phyloP scores from a whole-genome alignment of 2,329 filamentous ascomycete species.

The Chaetomiaceae sp. region DNA sequence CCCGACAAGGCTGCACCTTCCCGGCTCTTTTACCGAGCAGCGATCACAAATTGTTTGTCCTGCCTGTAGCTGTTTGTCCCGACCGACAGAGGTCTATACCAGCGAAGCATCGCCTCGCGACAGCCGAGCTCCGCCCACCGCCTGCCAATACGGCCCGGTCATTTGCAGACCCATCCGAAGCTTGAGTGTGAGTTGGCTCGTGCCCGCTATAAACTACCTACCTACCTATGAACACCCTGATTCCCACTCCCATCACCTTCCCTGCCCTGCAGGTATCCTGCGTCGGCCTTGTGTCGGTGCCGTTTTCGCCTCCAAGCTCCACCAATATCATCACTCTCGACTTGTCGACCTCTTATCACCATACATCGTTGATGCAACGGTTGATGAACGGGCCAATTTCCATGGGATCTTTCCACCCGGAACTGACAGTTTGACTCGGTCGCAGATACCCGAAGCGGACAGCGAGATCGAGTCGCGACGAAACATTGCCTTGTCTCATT shows the following conservation, averaged over 20 bases:
- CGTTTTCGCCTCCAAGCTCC: background rate
- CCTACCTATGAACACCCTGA: slow-evolving; percentile 4
- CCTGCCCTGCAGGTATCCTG: background rate
- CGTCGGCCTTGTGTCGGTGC: background rate
- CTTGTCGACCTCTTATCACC: background rate
- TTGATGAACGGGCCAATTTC: background rate
- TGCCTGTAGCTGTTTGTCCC: slow-evolving; percentile 17
- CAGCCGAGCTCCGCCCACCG: slow-evolving; percentile 20
- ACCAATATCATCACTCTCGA: background rate
- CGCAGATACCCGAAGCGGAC: slow-evolving; percentile 2
- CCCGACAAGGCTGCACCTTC: slow-evolving; percentile 8
- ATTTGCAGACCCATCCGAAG: slow-evolving; percentile 5
- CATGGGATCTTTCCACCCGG: background rate
- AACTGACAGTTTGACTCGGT: background rate
- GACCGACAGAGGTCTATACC: slow-evolving; percentile 11
- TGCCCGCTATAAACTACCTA: no score
- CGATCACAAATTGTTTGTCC: no score
- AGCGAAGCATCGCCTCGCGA: slow-evolving; percentile 13
- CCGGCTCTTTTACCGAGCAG: background rate
- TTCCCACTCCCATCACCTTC: background rate
- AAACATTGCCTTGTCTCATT: background rate
- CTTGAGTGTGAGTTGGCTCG: slow-evolving; percentile 21
- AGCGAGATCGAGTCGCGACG: slow-evolving; percentile 3
- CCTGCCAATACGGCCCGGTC: slow-evolving; percentile 9
- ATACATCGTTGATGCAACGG: background rate